Evolutionary conservation across 345 rosid genomes (phyloP).

Genomic region (Linum tenue): DNA sequence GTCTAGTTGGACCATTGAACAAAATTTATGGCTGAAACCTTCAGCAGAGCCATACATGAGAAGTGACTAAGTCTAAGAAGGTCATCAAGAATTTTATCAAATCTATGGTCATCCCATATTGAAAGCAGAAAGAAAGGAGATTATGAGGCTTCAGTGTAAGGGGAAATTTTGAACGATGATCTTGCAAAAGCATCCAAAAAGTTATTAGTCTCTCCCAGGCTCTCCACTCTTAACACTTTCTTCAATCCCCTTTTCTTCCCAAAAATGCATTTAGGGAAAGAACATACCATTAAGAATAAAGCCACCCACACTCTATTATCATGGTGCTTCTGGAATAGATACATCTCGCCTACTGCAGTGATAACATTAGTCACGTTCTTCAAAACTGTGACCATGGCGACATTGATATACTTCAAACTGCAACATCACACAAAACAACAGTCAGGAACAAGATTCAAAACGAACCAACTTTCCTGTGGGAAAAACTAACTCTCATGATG

Average conservation of each 20-base stretch:
- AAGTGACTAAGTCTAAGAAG: not conserved
- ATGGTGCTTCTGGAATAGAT: conserved; percentile 79
- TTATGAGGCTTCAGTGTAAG: no score
- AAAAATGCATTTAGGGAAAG: not conserved
- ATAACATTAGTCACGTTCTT: conserved; percentile 97
- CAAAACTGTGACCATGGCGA: conserved; percentile 97
- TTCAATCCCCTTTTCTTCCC: no score
- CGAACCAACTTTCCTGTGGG: not conserved
- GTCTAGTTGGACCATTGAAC: not conserved
- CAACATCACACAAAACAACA: conserved; percentile 18
- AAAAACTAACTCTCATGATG: not conserved
- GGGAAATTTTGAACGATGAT: no score
- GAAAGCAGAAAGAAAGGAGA: no score
- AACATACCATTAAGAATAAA: conserved; percentile 84
- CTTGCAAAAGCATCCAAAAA: no score
- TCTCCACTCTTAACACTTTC: no score
- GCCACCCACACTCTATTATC: conserved; percentile 95
- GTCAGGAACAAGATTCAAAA: conserved; percentile 4
- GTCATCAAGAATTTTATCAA: no score
- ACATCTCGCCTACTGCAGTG: conserved; percentile 97
- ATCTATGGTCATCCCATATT: no score
- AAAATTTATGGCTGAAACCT: no score
- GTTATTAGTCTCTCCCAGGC: no score
- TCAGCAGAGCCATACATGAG: not conserved
- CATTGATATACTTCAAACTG: conserved; percentile 94